A percentile compares a stretch with the other conserved stretches of the same genome.
Evolutionary conservation across 768 basidiomycete genomes (phyloP).

Genomic region (Tulasnella sp.): DNA sequence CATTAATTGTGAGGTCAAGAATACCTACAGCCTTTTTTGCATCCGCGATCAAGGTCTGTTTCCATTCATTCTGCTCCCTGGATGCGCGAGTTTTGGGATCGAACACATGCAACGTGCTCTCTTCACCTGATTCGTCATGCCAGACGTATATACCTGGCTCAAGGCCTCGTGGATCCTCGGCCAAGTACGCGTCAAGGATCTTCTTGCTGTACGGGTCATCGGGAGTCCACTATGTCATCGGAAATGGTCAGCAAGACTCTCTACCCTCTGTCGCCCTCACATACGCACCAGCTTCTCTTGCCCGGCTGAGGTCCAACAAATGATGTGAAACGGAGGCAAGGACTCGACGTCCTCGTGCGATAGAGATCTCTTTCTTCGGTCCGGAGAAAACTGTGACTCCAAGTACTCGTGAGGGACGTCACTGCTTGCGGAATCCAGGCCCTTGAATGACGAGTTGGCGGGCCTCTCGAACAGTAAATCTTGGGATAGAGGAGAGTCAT

Average conservation of each 20-base stretch:
- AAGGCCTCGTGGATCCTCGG: neutral
- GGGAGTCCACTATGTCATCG: neutral
- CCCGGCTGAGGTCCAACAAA: neutral
- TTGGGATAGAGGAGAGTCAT: neutral
- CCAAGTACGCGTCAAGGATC: neutral
- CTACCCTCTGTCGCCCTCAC: too few species aligned
- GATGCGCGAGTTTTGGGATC: neutral
- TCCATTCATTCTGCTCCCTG: neutral
- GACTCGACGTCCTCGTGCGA: neutral
- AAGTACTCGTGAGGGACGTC: neutral
- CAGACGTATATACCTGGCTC: neutral
- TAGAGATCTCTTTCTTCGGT: neutral
- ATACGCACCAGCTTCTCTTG: neutral
- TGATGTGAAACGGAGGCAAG: neutral
- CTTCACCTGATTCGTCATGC: neutral
- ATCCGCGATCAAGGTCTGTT: neutral
- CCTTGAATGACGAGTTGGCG: neutral
- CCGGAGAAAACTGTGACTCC: neutral
- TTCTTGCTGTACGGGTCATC: neutral
- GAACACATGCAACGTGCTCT: neutral
- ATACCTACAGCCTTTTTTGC: neutral
- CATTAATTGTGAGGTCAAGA: neutral
- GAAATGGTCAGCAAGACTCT: neutral
- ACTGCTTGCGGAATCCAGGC: neutral
- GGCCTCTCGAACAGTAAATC: neutral